These are phyloP conservation scores for Zasmidium cellare DNA, from an alignment of 2,329 filamentous ascomycete genomes.

Conservation along the genomic window DNA sequence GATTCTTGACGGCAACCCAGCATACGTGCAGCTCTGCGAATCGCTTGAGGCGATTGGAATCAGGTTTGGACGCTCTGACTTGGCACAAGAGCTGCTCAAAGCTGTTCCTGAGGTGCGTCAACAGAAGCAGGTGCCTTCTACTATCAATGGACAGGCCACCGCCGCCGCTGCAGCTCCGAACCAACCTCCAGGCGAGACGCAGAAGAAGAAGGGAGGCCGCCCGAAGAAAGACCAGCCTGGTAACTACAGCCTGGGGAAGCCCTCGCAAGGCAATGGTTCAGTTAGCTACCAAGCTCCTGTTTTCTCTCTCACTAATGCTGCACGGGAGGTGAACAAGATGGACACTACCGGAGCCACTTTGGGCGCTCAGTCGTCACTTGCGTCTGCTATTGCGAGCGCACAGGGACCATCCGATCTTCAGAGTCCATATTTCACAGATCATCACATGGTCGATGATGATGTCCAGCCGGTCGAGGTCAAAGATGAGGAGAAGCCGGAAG, in stretches of 20 bases:
- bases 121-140: slow-evolving; percentile 6
- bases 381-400: slow-evolving; percentile 10
- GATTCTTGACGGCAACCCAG: slow-evolving; percentile 55
- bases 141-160: slow-evolving; percentile 8
- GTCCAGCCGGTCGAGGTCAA: slow-evolving; percentile 11
- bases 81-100: slow-evolving; percentile 53
- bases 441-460: slow-evolving; percentile 3
- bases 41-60: slow-evolving; percentile 52
- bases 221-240: slow-evolving; percentile 19
- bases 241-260: slow-evolving; percentile 15
- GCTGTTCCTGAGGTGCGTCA: slow-evolving; percentile 42
- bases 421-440: slow-evolving; percentile 7
- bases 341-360: slow-evolving; percentile 6
- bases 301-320: slow-evolving; percentile 28
- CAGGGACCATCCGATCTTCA: slow-evolving; percentile 8
- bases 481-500: slow-evolving; percentile 24
- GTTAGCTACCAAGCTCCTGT: slow-evolving; percentile 29
- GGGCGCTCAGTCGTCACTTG: slow-evolving; percentile 8
- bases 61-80: slow-evolving; percentile 51
- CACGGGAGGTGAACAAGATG: slow-evolving; percentile 26
- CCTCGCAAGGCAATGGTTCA: slow-evolving; percentile 10
- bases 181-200: slow-evolving; percentile 6
- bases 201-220: slow-evolving; percentile 21
- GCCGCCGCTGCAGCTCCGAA: slow-evolving; percentile 15
- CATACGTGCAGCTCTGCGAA: slow-evolving; percentile 57